These are phyloP conservation scores for Hepatocystis sp. DNA, from an alignment of 169 alveolate genomes.

Conservation along the genomic window DNA sequence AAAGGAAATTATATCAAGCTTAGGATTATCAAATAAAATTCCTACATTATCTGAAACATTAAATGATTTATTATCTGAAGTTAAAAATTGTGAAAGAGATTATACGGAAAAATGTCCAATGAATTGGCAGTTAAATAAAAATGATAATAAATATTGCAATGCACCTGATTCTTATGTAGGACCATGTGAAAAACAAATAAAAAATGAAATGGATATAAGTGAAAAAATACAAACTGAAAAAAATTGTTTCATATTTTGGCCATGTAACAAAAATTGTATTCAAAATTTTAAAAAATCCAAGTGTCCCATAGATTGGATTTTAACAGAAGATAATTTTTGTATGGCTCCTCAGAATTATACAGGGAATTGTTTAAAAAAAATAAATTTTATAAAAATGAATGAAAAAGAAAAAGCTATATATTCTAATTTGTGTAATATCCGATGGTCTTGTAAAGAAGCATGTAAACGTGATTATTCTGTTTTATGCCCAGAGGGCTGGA, in stretches of 20 bases:
- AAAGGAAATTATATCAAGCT: constrained; percentile 21
- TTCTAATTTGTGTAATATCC: constrained; percentile 61
- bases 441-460: constrained; percentile 74
- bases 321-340: constrained; percentile 68
- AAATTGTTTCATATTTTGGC: constrained; percentile 60
- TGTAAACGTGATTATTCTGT: constrained; percentile 82
- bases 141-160: constrained; percentile 36
- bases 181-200: constrained; percentile 76
- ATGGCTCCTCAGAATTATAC: constrained; percentile 80
- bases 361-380: constrained; percentile 63
- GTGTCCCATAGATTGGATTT: constrained; percentile 83
- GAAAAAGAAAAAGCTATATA: constrained; percentile 63
- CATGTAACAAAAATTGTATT: constrained; percentile 42
- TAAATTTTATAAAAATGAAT: constrained; percentile 41
- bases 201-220: constrained; percentile 27
- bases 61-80: constrained; percentile 52
- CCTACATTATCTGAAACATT: constrained; percentile 5
- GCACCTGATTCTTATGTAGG: constrained; percentile 83
- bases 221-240: constrained; percentile 57
- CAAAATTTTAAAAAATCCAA: constrained; percentile 47
- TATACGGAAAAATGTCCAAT: constrained; percentile 61
- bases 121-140: constrained; percentile 38
- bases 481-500: constrained; percentile 85
- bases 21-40: constrained; percentile 62
- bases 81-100: constrained; percentile 61